Evolutionary conservation across 345 rosid genomes (phyloP).

Genomic region (Excoecaria cochinchinensis): DNA sequence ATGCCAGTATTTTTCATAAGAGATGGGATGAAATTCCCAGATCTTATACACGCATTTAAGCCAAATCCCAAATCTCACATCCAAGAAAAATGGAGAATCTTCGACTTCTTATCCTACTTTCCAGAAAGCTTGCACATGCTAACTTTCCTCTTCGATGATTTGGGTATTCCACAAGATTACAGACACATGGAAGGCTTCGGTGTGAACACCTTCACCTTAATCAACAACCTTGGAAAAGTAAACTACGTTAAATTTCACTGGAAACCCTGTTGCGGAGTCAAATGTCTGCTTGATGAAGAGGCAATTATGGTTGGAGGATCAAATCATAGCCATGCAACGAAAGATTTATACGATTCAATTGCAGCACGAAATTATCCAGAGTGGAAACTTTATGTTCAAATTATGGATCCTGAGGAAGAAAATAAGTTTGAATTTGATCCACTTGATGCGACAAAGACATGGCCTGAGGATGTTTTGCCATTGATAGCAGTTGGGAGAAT

Average conservation of each 20-base stretch:
- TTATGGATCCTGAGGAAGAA: conserved; percentile 79
- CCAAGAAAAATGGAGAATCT: conserved; percentile 91
- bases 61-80: conserved; percentile 94
- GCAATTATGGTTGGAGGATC: conserved; percentile 85
- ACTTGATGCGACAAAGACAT: conserved; percentile 89
- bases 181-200: conserved; percentile 94
- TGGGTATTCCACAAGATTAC: conserved; percentile 89
- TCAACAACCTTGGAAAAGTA: conserved; percentile 81
- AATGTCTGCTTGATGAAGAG: conserved; percentile 76
- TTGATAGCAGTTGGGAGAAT: conserved; percentile 90
- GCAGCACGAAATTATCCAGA: conserved; percentile 93
- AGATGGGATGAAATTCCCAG: conserved; percentile 96
- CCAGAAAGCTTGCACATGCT: conserved; percentile 92
- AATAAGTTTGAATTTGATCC: conserved; percentile 84
- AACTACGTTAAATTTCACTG: conserved; percentile 88
- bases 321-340: conserved; percentile 94
- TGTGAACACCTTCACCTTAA: conserved; percentile 74
- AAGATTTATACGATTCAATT: conserved; percentile 84
- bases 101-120: conserved; percentile 93
- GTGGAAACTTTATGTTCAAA: conserved; percentile 84
- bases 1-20: conserved; percentile 91
- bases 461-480: conserved; percentile 97
- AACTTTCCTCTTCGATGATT: conserved; percentile 76
- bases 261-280: conserved; percentile 92
- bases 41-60: conserved; percentile 83